These are phyloP conservation scores for Tulasnella sp. DNA, from an alignment of 768 basidiomycete species.

Conservation along the genomic window DNA sequence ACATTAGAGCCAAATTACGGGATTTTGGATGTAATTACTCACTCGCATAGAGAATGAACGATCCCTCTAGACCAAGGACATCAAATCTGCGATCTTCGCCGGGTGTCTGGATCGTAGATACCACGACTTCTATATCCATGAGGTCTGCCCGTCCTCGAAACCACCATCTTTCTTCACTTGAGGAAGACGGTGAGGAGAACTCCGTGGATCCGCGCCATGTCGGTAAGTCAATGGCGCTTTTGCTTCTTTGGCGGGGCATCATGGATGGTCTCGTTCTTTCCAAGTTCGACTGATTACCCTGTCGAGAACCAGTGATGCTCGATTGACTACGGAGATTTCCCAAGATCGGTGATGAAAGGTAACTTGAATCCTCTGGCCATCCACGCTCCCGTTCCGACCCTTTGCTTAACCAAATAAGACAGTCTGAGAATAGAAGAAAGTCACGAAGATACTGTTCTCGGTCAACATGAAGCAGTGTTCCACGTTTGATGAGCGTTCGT, in stretches of 20 bases:
- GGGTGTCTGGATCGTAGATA: constrained; percentile 33
- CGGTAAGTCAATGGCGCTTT: constrained; percentile 46
- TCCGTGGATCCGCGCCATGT: constrained; percentile 15
- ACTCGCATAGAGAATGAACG: constrained; percentile 61
- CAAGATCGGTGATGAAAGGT: background rate
- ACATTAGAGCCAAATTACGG: background rate
- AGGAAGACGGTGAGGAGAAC: constrained; percentile 24
- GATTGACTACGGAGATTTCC: background rate
- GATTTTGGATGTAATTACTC: constrained; percentile 18
- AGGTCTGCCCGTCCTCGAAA: constrained; percentile 58
- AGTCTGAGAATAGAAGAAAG: constrained; percentile 74
- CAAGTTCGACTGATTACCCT: background rate
- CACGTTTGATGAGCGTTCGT: constrained; percentile 57
- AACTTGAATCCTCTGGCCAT: background rate
- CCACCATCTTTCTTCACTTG: constrained; percentile 52
- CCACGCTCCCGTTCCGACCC: constrained; percentile 26
- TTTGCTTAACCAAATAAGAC: constrained; percentile 60
- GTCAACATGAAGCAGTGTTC: constrained; percentile 20
- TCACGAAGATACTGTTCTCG: constrained; percentile 40
- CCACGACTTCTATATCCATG: constrained; percentile 64
- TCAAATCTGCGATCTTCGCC: constrained; percentile 52
- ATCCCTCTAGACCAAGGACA: constrained; percentile 53
- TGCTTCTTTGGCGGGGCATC: constrained; percentile 36
- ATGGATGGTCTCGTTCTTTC: constrained; percentile 25
- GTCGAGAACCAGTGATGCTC: background rate